These are phyloP conservation scores for Lathyrus tuberosus DNA, from an alignment of 306 rosid species.

Conservation along the genomic window DNA sequence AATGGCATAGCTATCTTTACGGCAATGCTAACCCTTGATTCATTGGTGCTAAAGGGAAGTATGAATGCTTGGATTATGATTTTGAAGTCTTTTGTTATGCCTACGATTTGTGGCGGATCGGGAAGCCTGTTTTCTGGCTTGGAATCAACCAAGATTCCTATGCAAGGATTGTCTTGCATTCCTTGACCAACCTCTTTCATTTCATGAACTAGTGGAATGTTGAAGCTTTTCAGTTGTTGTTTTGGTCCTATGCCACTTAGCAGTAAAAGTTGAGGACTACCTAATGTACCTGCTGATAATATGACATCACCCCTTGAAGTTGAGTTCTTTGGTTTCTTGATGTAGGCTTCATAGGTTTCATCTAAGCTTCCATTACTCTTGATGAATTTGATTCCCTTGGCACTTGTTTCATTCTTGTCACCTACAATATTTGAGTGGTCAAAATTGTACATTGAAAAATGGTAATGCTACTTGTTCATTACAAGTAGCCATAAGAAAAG, in stretches of 20 bases:
- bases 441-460: conserved; percentile 3
- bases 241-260: conserved; percentile 76
- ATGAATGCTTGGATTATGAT: conserved; percentile 67
- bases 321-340: conserved; percentile 46
- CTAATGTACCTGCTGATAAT: conserved; percentile 72
- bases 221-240: conserved; percentile 50
- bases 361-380: conserved; percentile 54
- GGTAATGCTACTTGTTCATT: background rate
- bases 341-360: conserved; percentile 54
- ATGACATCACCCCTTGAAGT: conserved; percentile 67
- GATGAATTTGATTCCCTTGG: conserved; percentile 63
- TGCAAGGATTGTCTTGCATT: conserved; percentile 77
- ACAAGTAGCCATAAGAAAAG: background rate
- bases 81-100: conserved; percentile 60
- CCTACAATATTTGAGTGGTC: conserved; percentile 44
- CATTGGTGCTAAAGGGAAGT: conserved; percentile 52
- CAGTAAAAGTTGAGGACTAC: conserved; percentile 75
- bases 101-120: conserved; percentile 71
- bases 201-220: conserved; percentile 49
- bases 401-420: conserved; percentile 48
- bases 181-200: conserved; percentile 58
- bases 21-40: conserved; percentile 58
- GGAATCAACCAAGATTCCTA: conserved; percentile 57
- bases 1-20: conserved; percentile 64
- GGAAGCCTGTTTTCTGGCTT: conserved; percentile 57